Evolutionary conservation across 768 basidiomycete species (phyloP), one percentile per base, ranked within the genome.

Genomic region (Lactarius indigo): DNA sequence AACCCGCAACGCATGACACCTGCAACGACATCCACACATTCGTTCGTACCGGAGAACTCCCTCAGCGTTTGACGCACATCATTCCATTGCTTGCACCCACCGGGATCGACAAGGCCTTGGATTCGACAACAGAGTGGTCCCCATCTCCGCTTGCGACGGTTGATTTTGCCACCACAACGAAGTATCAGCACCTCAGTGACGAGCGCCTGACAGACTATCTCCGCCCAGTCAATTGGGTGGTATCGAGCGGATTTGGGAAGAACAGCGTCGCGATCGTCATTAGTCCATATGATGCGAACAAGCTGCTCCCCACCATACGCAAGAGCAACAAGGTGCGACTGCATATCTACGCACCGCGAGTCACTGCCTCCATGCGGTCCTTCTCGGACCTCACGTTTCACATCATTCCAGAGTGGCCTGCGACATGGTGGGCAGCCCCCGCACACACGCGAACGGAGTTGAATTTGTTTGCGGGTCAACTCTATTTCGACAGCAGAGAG

Each of bases 181-280:
- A 17, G 2, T 20, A 4, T 26, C 55, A 3, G 31, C 9, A 3
- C 31, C 9, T 20, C 18, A 56, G n/a, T 13, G 12, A 20, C 17
- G 26, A 10, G 31, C 5, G 8, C 12, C 17, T 64, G 47, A 47
- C 56, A 30, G 64, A 64, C 15, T 64, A 59, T 12, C 59, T 66
- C 23, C 65, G 65, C 31, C 60, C 65, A 5, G 59, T 66, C 37
- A 61, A 61, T 60, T 66, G 65, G 59, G 47, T 61, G 17, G 31
- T 66, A 6, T 61, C 65, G n/a, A 65, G 50, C 44, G 54, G 59
- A 50, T 41, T 15, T 20, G 58, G 57, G 35, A 39, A 39, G 41
- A 5, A 47, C 18, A 47, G 37, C 39, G 23, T 23, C 13, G 10
- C 57, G 37, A 31, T 66, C 42, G 65, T 55, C 26, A 61, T 66